A percentile compares a stretch with the other conserved stretches of the same genome.
phyloP scores from a whole-genome alignment of 139 green algal species.

The Edaphochlamys debaryana region DNA sequence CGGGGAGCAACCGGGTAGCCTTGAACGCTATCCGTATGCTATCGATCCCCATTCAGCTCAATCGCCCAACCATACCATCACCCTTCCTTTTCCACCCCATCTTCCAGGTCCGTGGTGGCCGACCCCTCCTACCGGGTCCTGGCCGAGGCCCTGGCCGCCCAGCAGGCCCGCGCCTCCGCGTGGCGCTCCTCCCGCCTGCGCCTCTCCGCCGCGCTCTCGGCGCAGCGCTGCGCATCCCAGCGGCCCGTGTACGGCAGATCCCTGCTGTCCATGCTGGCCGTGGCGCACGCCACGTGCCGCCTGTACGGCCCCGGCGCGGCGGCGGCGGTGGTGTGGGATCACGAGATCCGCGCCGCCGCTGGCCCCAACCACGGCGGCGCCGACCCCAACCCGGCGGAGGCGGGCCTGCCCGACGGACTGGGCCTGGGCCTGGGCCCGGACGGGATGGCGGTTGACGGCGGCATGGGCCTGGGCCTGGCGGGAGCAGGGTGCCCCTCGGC shows the following conservation, averaged over 20 bases:
- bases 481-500: too few species aligned
- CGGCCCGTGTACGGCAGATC: conserved; percentile 51
- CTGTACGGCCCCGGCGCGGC: conserved; percentile 14
- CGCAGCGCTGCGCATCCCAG: conserved; percentile 29
- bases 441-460: background rate
- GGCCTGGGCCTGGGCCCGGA: background rate
- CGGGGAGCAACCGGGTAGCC: too few species aligned
- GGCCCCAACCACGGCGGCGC: background rate
- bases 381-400: background rate
- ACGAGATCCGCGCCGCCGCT: too few species aligned
- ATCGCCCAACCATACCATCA: background rate
- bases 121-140: conserved; percentile 48
- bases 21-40: too few species aligned
- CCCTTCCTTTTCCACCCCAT: background rate
- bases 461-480: background rate
- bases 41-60: background rate
- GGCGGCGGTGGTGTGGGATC: too few species aligned
- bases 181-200: conserved; percentile 43
- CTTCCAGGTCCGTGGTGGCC: conserved; percentile 22
- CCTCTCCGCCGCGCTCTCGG: conserved; percentile 24
- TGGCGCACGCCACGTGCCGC: conserved; percentile 4
- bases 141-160: conserved; percentile 14
- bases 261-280: conserved; percentile 6
- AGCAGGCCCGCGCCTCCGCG: conserved; percentile 36
- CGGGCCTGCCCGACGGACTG: too few species aligned